A percentile compares a stretch with the other conserved stretches of the same genome.
phyloP scores from a whole-genome alignment of 805 yeast genomes.

The Pichia insulana region DNA sequence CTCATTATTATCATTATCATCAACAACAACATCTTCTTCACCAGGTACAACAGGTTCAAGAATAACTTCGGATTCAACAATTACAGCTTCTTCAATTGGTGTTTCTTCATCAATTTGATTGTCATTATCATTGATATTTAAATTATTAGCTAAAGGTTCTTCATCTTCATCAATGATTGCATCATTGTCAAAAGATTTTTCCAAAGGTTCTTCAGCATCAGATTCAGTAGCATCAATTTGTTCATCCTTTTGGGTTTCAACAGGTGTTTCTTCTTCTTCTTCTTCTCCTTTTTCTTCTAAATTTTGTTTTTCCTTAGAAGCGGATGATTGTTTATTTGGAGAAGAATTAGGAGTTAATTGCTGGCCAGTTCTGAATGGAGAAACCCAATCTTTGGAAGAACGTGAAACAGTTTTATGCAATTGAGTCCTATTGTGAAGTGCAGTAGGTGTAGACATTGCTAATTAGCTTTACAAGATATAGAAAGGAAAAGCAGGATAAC shows the following conservation, averaged over 20 bases:
- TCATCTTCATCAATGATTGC: constrained; percentile 3
- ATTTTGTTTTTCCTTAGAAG: neutral
- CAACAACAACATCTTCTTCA: constrained; percentile 11
- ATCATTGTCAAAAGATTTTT: constrained; percentile 1
- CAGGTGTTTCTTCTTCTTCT: constrained; percentile 6
- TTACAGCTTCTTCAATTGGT: constrained; percentile 4
- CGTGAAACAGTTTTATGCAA: constrained; percentile 6
- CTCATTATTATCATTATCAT: neutral
- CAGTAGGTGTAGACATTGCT: constrained; percentile 1
- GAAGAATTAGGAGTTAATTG: neutral
- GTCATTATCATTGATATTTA: constrained; percentile 1
- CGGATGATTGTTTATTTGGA: neutral
- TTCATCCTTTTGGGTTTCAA: neutral
- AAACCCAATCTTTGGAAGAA: constrained; percentile 16
- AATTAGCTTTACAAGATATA: too few species aligned
- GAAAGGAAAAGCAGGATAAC: too few species aligned
- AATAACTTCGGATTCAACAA: constrained; percentile 18
- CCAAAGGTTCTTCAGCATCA: constrained; percentile 4
- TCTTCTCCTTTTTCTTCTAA: neutral
- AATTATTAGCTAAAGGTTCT: constrained; percentile 10
- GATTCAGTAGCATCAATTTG: neutral
- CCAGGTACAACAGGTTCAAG: constrained; percentile 19
- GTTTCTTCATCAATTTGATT: neutral
- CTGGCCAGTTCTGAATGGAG: constrained; percentile 22
- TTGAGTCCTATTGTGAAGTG: constrained; percentile 1